Conservation (phyloP, 2,329 filamentous ascomycete genomes). For the Fusarium algeriense region DNA sequence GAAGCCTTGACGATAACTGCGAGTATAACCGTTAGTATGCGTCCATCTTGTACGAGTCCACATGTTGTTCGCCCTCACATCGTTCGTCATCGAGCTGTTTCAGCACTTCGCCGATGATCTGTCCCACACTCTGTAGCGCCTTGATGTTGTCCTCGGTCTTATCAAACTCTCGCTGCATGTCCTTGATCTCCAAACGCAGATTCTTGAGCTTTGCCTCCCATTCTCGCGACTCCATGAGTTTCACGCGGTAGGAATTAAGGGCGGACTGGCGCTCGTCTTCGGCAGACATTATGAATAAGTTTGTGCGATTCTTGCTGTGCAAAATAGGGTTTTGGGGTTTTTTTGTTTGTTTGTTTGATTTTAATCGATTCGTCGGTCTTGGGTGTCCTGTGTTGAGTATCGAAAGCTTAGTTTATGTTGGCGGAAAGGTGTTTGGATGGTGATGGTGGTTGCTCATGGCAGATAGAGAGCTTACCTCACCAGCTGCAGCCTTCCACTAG, state of each 20-base stretch:
- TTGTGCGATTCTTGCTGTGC: slow-evolving; percentile 4
- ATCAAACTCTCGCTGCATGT: slow-evolving; percentile 93
- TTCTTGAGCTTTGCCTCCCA: slow-evolving; percentile 99
- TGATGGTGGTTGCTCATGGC: slow-evolving; percentile 39
- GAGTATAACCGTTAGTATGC: slow-evolving; percentile 36
- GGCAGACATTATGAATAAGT: slow-evolving; percentile 59
- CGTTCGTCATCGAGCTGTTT: slow-evolving; percentile 99
- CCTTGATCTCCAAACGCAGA: slow-evolving; percentile 95
- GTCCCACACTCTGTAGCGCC: slow-evolving; percentile 96
- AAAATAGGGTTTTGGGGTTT: no score
- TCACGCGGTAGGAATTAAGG: slow-evolving; percentile 81
- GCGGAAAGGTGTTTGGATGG: slow-evolving; percentile 28
- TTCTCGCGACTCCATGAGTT: slow-evolving; percentile 93
- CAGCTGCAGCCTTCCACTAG: slow-evolving; percentile 54
- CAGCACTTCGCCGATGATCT: slow-evolving; percentile 98
- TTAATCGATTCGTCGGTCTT: background rate
- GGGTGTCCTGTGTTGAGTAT: slow-evolving; percentile 18
- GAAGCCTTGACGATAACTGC: slow-evolving; percentile 98
- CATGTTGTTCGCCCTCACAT: slow-evolving; percentile 73
- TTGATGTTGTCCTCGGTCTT: slow-evolving; percentile 99
- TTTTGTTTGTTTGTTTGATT: background rate
- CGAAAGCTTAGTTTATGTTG: slow-evolving; percentile 33
- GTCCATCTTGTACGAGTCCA: slow-evolving; percentile 13
- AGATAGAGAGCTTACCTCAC: slow-evolving; percentile 57
- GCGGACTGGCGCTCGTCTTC: slow-evolving; percentile 75